Base-by-base conservation (phyloP, 129 eudicot species). In the Flaveria ramosissima region DNA sequence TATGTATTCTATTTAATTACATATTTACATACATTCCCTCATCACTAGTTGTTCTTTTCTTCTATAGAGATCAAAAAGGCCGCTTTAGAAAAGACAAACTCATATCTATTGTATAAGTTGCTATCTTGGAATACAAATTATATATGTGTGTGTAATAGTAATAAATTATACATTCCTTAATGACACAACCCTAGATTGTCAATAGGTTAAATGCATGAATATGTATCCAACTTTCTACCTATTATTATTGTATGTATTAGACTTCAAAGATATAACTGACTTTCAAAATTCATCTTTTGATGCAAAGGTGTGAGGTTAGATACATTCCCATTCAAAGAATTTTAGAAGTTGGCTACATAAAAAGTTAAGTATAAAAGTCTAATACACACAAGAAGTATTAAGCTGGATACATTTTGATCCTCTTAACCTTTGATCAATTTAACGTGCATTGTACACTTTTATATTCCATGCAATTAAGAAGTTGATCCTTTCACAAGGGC, bases 171-270 rank as follows among this genome's bases (percentile, higher is more conserved):
- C 32, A 15, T 19, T 43, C 57, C 63, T 42, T 8, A 10, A 21
- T 42, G 78, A 26, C 62, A 57, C 53, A 74, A 42, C 27, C 46
- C 78, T 59, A 59, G 43, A 17, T 59, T 59, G 59, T 52, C 23
- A 52, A 16, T 52, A 23, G 57, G 57, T 51, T 51, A 10, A 16
- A 7, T 51, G 57, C 57, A 51, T 16, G 57, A 51, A 16, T 16
- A 51, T 51, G 20, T 16, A 51, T 51, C 57, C n/a, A 15, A 51
- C 57, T 1, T 51, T 16, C n/a, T 21, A 51, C 20, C 20, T 16
- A 51, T 6, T 51, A 19, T 36, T 51, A 51, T 51, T 51, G 21
- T 51, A 51, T 51, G 20, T 16, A 48, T 48, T 48, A 48, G 57
- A 51, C 57, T 51, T 6, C 21, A 51, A 51, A 51, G 9, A 15